phyloP scores from a whole-genome alignment of 2,329 filamentous ascomycete genomes.

The Sclerotinia nivalis region DNA sequence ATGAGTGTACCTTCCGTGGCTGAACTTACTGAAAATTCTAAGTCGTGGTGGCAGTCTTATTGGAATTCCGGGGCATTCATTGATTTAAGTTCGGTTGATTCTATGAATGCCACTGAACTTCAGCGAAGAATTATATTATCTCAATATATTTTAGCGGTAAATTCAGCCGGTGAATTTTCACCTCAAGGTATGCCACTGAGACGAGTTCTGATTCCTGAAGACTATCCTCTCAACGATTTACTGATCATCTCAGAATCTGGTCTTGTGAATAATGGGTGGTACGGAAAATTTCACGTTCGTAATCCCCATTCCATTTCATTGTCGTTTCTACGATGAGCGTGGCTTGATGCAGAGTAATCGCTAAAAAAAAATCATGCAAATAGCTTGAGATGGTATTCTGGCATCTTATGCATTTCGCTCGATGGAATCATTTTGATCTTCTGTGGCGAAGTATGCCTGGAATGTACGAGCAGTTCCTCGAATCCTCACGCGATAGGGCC shows the following conservation, averaged over 20 bases:
- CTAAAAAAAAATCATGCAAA: background rate
- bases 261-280: conserved; percentile 51
- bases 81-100: conserved; percentile 44
- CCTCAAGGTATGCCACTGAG: conserved; percentile 39
- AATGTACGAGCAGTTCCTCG: conserved; percentile 43
- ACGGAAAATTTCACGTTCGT: conserved; percentile 47
- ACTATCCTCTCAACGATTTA: background rate
- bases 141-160: conserved; percentile 48
- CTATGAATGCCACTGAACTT: conserved; percentile 45
- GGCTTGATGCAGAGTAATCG: background rate
- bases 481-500: conserved; percentile 40
- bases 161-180: conserved; percentile 43
- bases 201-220: too few species aligned
- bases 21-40: conserved; percentile 23
- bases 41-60: conserved; percentile 33
- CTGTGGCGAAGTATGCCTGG: conserved; percentile 44
- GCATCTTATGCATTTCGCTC: conserved; percentile 47
- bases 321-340: background rate
- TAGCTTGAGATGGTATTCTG: conserved; percentile 46
- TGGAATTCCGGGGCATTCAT: conserved; percentile 47
- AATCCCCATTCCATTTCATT: background rate
- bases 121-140: conserved; percentile 49
- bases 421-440: conserved; percentile 44
- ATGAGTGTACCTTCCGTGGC: background rate
- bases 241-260: conserved; percentile 43